Evolutionary conservation across 257 asterid genomes (phyloP).

Genomic region (Przewalskia tangutica): DNA sequence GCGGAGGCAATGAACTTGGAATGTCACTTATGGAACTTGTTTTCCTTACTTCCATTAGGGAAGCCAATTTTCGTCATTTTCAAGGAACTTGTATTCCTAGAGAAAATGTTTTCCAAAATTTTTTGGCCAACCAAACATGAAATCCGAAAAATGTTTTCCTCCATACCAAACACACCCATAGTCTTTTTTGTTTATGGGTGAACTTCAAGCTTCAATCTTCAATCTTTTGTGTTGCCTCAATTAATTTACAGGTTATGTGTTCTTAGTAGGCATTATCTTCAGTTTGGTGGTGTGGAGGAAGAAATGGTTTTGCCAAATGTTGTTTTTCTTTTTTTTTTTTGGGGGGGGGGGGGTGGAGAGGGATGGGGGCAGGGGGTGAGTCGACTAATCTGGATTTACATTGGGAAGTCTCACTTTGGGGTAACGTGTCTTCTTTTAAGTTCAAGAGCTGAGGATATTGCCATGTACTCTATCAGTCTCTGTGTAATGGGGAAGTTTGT

Average conservation of each 20-base stretch:
- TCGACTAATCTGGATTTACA: not conserved
- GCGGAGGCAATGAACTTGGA: too few relatives aligned
- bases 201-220: not conserved
- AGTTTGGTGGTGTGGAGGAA: not conserved
- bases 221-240: not conserved
- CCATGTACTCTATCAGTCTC: not conserved
- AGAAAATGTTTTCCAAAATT: too few relatives aligned
- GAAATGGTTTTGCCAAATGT: not conserved
- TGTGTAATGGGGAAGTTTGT: not conserved
- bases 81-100: too few relatives aligned
- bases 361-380: not conserved
- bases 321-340: too few relatives aligned
- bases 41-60: too few relatives aligned
- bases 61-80: too few relatives aligned
- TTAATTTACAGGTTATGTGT: not conserved
- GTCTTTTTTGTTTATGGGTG: not conserved
- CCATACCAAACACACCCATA: too few relatives aligned
- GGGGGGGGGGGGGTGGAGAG: too few relatives aligned
- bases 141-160: too few relatives aligned
- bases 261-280: not conserved
- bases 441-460: not conserved
- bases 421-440: not conserved
- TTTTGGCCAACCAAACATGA: too few relatives aligned
- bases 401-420: not conserved
- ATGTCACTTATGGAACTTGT: too few relatives aligned